Evolutionary conservation across 108 stramenopile species (phyloP), one percentile per base, ranked within the genome.

Genomic region (Seminavis robusta): DNA sequence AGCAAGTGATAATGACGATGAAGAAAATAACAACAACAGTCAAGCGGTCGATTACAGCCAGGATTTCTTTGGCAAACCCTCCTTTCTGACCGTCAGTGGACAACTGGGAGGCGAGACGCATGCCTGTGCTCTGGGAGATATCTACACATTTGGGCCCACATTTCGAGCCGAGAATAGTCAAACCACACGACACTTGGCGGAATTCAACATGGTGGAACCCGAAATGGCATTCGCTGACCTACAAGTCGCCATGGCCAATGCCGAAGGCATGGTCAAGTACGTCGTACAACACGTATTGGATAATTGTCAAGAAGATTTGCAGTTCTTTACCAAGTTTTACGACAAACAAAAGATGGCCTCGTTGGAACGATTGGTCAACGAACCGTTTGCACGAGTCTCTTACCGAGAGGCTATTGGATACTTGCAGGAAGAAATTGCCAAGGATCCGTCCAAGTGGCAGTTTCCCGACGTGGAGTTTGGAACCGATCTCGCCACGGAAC

Each of bases 141-240:
- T 99, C 32, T 99, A 99, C 67, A 99, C 97, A 5, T 99, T 99
- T 66, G 99, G 99, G 15, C 99, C 99, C 25, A 98, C 99, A 28
- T 99, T 99, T 59, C 92, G 99, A 10, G 99, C 99, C n/a, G 99
- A 99, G 79, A 98, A 98, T 71, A 86, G 83, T 15, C 94, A 99
- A 71, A 99, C 98, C 11, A 77, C 95, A n/a, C 76, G 96, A 24
- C 99, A 98, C 62, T 71, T 99, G 32, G 94, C 94, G 13, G 95
- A 98, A 63, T 98, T 98, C 68, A 81, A 88, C 66, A 97, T 97
- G 95, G 94, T 98, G 28, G 99, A 99, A 78, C 98, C 98, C 5
- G 99, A 99, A 80, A 94, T 99, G 91, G 94, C 96, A 25, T 99
- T 99, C 72, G 94, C 95, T 11, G 96, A 96, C 47, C 67, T 97